phyloP scores from a whole-genome alignment of 2,329 filamentous ascomycete genomes.

The Talaromyces pinophilus region DNA sequence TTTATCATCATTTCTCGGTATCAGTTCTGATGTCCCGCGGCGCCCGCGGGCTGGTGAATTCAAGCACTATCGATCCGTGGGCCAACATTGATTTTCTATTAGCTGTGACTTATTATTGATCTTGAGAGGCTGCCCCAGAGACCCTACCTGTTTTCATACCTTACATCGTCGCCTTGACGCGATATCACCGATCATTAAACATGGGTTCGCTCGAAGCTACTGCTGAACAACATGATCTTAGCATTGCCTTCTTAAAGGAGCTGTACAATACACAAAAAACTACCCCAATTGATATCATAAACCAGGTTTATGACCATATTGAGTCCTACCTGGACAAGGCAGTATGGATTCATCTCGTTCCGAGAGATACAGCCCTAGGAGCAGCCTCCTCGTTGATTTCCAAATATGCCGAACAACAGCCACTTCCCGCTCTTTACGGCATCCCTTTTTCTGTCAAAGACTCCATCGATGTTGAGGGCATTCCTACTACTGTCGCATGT shows the following conservation, averaged over 20 bases:
- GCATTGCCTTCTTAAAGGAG: not conserved
- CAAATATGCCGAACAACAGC: not conserved
- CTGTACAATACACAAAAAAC: not conserved
- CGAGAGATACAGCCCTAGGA: not conserved
- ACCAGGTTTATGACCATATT: not conserved
- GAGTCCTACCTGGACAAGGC: not conserved
- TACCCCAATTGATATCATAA: not conserved
- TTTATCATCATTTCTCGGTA: no score
- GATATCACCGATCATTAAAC: not conserved
- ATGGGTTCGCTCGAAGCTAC: not conserved
- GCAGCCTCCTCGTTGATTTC: not conserved
- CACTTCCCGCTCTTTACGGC: slow-evolving; percentile 45
- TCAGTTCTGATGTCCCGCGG: no score
- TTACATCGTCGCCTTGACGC: not conserved
- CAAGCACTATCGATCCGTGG: not conserved
- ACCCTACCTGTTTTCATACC: not conserved
- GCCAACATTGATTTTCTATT: not conserved
- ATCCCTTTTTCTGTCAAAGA: slow-evolving; percentile 54
- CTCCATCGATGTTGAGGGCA: slow-evolving; percentile 49
- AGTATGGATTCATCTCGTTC: not conserved
- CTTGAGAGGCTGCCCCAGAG: not conserved
- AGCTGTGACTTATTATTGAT: not conserved
- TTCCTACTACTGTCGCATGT: slow-evolving; percentile 53
- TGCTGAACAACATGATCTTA: not conserved
- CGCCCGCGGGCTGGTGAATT: not conserved